Evolutionary conservation across 202 grass and related monocot genomes (phyloP), one percentile per base, ranked within the genome.

Genomic region (Bolboschoenoplectus hybrid): DNA sequence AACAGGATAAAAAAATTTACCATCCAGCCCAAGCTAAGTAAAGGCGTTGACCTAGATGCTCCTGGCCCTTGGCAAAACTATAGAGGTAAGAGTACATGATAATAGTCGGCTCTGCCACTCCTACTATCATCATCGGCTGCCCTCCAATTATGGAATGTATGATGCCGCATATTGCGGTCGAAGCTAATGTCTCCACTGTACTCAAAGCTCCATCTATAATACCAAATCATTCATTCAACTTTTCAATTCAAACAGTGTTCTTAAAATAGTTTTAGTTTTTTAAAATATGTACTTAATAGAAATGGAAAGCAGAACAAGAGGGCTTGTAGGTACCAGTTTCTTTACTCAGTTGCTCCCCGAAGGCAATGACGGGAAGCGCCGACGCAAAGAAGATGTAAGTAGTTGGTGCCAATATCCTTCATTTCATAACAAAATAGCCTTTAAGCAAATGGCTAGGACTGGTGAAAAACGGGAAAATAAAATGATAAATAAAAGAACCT

Each of bases 81-180:
- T 95, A 98, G 6, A 98, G 87, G 52, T 98, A 98, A 3, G 96
- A 92, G 11, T 98, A 98, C 96, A 98, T 98, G 38, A 98, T 98
- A 65, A 96, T 88, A 2, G 96, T 98, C 64, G 96, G 96, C 12
- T 98, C 96, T 43, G 96, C 96, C 32, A 98, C 93, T 87, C 96
- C 96, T 57, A 98, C 96, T 51, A 98, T 92, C 85, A 98, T 3
- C 75, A 98, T 9, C 1, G 96, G 96, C 70, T 98, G 96, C 67
- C 96, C 96, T 80, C 96, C 96, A 70, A 98, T 65, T 62, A 98
- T 56, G 58, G 96, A 90, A 81, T 98, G 96, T 79, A 98, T 90
- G 41, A 95, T 85, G 63, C 96, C 96, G 19, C 96, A 95, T 74
- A 98, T 82, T 5, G 93, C 91, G 17, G 96, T 98, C 43, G 96